Base-by-base conservation (phyloP, 176 grass and related monocot species). In the Rhynchospora pubera region DNA sequence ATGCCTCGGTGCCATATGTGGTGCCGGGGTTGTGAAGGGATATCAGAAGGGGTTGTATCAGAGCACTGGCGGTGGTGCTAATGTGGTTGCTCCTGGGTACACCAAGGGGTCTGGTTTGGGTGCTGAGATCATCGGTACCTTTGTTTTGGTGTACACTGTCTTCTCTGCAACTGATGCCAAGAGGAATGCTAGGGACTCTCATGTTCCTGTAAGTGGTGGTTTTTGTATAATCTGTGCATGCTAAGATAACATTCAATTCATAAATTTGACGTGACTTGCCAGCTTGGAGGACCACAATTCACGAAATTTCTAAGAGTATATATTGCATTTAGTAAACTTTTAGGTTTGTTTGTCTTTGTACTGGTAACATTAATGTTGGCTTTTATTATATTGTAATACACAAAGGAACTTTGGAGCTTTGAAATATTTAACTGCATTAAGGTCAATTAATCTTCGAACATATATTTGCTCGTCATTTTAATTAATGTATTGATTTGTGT, bases 151-250 rank as follows among this genome's bases (percentile, higher is more conserved):
- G 3, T 94, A 94, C 92, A 90, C 93, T 24, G 93, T 97, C 22
- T 97, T 97, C 89, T 93, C 90, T 16, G 93, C 93, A 46, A 97
- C 93, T 0, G 93, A 97, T 75, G 93, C 93, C 57, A 97, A 97
- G 88, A 87, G 93, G 68, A 97, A 51, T 63, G 93, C 93, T 1
- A 85, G 93, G 3, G 93, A 97, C 85, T 97, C 93, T 6, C 93
- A 97, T 77, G 93, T 97, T 1, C 93, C 93, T 24, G 87, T 85
- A 78, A 78, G 77, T 77, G 3, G 7, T 21, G 8, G 13, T 13
- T 8, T 30, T 77, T 77, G 48, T 76, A 22, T 50, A 72, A 39
- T 39, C 34, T 39, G 34, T 39, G 2, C 34, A 39, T 5, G 34
- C 34, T 39, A 39, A 39, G 0, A 39, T 39, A 39, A 39, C 34